These are phyloP conservation scores for Medicago truncatula DNA, from an alignment of 306 rosid species.

Conservation along the genomic window DNA sequence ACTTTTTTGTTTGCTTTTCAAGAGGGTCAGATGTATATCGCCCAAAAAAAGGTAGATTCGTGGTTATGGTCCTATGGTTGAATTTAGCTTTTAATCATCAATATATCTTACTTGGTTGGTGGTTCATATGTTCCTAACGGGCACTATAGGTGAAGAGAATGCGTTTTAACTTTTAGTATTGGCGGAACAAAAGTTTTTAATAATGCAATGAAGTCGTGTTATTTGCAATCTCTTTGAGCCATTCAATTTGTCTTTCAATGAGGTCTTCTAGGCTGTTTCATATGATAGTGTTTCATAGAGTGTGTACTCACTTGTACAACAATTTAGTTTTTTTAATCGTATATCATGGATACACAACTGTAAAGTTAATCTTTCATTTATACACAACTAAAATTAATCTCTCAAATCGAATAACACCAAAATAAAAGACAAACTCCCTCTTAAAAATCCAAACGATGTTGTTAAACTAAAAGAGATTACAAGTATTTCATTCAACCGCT, in stretches of 20 bases:
- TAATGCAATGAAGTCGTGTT: constrained; percentile 36
- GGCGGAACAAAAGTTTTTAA: constrained; percentile 27
- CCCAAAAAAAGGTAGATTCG: neutral
- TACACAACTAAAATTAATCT: too few relatives aligned
- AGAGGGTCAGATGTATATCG: constrained; percentile 1
- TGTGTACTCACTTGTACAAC: neutral
- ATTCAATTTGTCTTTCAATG: constrained; percentile 15
- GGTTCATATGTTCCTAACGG: constrained; percentile 36
- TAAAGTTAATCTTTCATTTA: too few relatives aligned
- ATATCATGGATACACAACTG: too few relatives aligned
- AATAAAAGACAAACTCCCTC: too few relatives aligned
- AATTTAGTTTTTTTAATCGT: too few relatives aligned
- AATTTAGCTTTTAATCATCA: constrained; percentile 32
- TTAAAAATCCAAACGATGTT: too few relatives aligned
- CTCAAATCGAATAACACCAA: too few relatives aligned
- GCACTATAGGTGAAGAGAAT: constrained; percentile 32
- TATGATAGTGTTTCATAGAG: neutral
- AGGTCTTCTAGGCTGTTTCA: constrained; percentile 38
- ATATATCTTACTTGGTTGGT: constrained; percentile 39
- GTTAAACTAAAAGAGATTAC: too few relatives aligned
- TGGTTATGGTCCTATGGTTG: neutral
- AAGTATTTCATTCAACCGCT: too few relatives aligned
- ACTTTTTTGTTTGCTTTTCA: constrained; percentile 3
- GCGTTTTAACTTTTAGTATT: constrained; percentile 33
- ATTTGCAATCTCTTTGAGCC: constrained; percentile 39